Base-by-base conservation (phyloP, 176 grass and related monocot genomes). In the Alopecurus myosuroides region DNA sequence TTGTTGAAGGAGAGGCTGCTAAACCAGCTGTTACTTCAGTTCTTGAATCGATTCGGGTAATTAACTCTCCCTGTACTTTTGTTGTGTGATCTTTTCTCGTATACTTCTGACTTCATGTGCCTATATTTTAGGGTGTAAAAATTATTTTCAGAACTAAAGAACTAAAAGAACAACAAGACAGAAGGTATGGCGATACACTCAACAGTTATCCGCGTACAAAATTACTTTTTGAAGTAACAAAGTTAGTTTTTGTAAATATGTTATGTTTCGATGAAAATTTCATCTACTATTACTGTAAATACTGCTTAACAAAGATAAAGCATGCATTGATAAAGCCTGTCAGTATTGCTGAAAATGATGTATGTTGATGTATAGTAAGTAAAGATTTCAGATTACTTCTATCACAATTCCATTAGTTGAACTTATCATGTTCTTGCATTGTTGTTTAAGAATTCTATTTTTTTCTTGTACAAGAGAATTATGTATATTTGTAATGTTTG, bases 1-100 rank as follows among this genome's bases (percentile, higher is more conserved):
- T 98, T 81, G 97, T 98, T 25, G 97, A 98, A 95, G 97, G 97
- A 56, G 91, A 96, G 74, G 91, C 97, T 81, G 89, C 97, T 73
- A 98, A 98, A 74, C 97, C 97, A 53, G 64, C 77, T 80, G 97
- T 96, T 48, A 90, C 93, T 20, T 76, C 91, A 42, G 97, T 96
- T 81, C 93, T 98, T 35, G 97, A 95, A 89, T 98, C 97, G 33
- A 96, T 98, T 77, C 78, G 80, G 83, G 97, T 98, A 89, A 78
- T 51, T 82, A 62, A 45, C 70, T 61, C n/a, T 25, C 19, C 20
- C 14, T 70, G 3, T 80, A 48, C 29, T 60, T 56, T 68, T 7
- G 20, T 34, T 42, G 1, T 74, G 8, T 66, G 42, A 55, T 17
- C 85, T 82, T 81, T 39, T 3, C 37, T 35, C 13, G 14, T 63